Evolutionary conservation across 2,329 filamentous ascomycete species (phyloP).

Genomic region (Verticillium isaacii): DNA sequence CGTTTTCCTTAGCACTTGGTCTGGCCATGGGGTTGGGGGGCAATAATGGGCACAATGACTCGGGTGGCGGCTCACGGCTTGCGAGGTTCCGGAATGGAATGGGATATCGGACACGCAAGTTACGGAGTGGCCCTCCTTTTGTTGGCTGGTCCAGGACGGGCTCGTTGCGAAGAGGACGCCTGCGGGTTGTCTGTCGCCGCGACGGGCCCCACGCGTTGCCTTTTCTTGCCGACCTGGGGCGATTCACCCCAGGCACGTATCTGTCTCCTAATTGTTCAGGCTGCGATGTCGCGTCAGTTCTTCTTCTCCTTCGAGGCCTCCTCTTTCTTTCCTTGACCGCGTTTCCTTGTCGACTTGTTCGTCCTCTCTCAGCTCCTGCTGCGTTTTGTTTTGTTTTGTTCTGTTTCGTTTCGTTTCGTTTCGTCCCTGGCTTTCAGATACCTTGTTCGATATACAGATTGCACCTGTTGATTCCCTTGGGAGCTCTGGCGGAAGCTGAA

Average conservation of each 20-base stretch:
- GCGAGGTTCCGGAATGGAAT: not conserved
- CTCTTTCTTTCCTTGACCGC: slow-evolving; percentile 1
- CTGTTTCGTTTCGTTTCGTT: slow-evolving; percentile 19
- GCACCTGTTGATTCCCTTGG: slow-evolving; percentile 12
- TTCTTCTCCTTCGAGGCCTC: not conserved
- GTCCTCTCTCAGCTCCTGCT: slow-evolving; percentile 11
- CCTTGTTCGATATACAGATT: slow-evolving; percentile 56
- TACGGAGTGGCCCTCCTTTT: not conserved
- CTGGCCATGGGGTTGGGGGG: not conserved
- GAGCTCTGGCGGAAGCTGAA: slow-evolving; percentile 1
- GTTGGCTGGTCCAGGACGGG: not conserved
- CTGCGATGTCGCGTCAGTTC: not conserved
- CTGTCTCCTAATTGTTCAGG: not conserved
- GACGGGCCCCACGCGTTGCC: not conserved
- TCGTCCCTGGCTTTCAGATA: slow-evolving; percentile 39
- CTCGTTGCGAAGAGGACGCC: not conserved
- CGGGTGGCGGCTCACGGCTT: not conserved
- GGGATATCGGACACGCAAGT: not conserved
- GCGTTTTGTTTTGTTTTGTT: slow-evolving; percentile 29
- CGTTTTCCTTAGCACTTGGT: not conserved
- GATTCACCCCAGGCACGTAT: not conserved
- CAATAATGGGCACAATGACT: not conserved
- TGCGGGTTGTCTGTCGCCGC: not conserved
- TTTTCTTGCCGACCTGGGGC: not conserved
- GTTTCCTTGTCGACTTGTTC: slow-evolving; percentile 8